Evolutionary conservation across 1,284 basidiomycete genomes (phyloP).

Genomic region (Microbotryum silenes-acaulis): DNA sequence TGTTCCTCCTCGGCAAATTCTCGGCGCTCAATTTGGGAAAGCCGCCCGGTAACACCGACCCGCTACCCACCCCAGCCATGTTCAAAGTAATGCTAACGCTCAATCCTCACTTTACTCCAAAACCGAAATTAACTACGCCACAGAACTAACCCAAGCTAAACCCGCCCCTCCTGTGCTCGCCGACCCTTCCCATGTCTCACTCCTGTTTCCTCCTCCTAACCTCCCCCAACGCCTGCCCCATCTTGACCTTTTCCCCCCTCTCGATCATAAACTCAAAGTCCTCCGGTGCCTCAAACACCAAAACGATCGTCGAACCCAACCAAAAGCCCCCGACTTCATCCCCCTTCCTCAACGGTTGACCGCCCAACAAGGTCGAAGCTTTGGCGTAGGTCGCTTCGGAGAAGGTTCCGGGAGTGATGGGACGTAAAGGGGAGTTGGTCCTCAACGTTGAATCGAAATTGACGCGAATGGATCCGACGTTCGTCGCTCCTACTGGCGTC

Average conservation of each 20-base stretch:
- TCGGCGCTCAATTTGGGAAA: too few species aligned
- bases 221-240: constrained; percentile 59
- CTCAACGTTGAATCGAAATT: constrained; percentile 89
- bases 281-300: constrained; percentile 90
- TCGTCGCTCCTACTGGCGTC: constrained; percentile 96
- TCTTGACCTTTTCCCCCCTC: constrained; percentile 76
- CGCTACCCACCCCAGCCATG: too few species aligned
- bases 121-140: background rate
- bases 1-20: too few species aligned
- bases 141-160: too few species aligned
- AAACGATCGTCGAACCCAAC: constrained; percentile 88
- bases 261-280: constrained; percentile 73
- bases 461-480: constrained; percentile 92
- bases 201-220: constrained; percentile 8
- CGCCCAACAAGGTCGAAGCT: constrained; percentile 71
- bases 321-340: constrained; percentile 98
- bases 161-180: too few species aligned
- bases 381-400: constrained; percentile 81
- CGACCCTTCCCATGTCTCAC: too few species aligned
- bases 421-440: constrained; percentile 65
- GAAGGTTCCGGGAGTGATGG: constrained; percentile 77
- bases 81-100: too few species aligned
- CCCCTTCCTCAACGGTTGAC: constrained; percentile 76
- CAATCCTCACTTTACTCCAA: too few species aligned
- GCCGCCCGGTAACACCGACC: too few species aligned